Conservation (phyloP, 306 rosid genomes). For the Hippophae tibetana region DNA sequence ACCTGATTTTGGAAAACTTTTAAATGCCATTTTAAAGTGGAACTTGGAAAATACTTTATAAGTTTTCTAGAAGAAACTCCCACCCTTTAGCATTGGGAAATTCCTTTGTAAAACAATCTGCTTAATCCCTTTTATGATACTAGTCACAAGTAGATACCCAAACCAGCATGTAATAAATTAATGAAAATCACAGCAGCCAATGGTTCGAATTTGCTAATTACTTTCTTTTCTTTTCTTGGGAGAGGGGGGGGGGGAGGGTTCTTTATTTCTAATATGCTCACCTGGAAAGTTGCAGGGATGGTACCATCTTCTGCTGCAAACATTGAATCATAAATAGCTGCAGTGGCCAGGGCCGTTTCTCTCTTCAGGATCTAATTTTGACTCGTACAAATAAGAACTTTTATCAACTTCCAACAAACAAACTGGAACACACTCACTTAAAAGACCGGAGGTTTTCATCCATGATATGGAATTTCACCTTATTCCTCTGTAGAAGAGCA, state of each 20-base stretch:
- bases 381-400: background rate
- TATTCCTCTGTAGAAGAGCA: constrained; percentile 68
- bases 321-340: constrained; percentile 92
- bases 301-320: constrained; percentile 88
- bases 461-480: constrained; percentile 30
- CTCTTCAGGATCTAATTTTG: constrained; percentile 56
- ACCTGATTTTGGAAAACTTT: too few relatives aligned
- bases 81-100: too few relatives aligned
- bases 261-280: constrained; percentile 15
- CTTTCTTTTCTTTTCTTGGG: background rate
- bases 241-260: background rate
- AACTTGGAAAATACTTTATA: too few relatives aligned
- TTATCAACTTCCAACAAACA: constrained; percentile 1
- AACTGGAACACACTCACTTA: too few relatives aligned
- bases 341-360: constrained; percentile 89
- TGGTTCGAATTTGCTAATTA: too few relatives aligned
- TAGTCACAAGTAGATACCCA: too few relatives aligned
- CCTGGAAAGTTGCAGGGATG: constrained; percentile 96
- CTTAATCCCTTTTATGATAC: too few relatives aligned
- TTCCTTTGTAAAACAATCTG: too few relatives aligned
- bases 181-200: too few relatives aligned
- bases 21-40: too few relatives aligned
- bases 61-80: too few relatives aligned
- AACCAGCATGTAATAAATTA: too few relatives aligned
- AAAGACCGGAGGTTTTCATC: constrained; percentile 9